These are phyloP conservation scores for Saccharomyces hybrid DNA, from an alignment of 1,139 yeast genomes.

Conservation along the genomic window DNA sequence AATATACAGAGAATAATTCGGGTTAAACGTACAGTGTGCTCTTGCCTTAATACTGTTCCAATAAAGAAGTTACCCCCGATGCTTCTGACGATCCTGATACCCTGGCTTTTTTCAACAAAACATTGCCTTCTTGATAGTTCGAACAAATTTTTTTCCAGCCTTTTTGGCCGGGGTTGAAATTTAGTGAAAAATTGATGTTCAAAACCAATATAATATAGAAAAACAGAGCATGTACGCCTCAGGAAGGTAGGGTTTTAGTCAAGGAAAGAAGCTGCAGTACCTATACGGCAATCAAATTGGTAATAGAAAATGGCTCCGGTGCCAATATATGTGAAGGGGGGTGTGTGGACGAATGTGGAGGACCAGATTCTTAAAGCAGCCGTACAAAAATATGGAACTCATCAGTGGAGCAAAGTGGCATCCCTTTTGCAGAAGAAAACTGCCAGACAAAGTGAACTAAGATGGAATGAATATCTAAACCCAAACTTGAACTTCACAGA, in stretches of 20 bases:
- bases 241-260: neutral
- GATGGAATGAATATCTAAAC: constrained; percentile 88
- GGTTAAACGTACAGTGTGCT: neutral
- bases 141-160: neutral
- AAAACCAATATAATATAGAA: neutral
- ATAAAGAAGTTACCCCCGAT: neutral
- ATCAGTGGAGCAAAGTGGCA: constrained; percentile 92
- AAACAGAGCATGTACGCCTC: neutral
- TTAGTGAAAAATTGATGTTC: neutral
- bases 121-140: neutral
- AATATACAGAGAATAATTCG: neutral
- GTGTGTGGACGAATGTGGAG: constrained; percentile 85
- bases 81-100: neutral
- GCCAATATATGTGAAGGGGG: constrained; percentile 76
- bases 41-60: neutral
- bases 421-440: constrained; percentile 78
- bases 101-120: neutral
- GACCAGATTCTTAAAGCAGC: constrained; percentile 89
- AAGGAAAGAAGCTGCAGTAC: no score
- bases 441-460: constrained; percentile 84
- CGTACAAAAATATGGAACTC: constrained; percentile 83
- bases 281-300: neutral
- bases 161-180: neutral
- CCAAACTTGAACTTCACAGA: constrained; percentile 58
- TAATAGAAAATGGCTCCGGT: neutral